Evolutionary conservation across 1,284 basidiomycete species (phyloP).

Genomic region (Trametes polyzona): DNA sequence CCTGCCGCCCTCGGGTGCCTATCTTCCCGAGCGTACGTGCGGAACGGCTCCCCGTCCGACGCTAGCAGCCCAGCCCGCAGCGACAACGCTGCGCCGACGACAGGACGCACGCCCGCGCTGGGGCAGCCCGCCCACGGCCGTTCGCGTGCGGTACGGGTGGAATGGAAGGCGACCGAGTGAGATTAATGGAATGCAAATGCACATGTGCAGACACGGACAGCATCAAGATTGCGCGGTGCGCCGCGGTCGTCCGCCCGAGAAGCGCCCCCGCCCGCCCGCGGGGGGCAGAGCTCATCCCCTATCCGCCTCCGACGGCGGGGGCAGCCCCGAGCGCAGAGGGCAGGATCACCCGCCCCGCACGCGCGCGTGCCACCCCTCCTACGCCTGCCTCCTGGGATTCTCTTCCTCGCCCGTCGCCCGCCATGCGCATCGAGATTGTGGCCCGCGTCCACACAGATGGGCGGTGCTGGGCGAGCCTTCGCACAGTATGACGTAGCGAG

Average conservation of each 20-base stretch:
- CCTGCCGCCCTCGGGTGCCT: neutral
- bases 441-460: neutral
- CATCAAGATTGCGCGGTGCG: constrained; percentile 6
- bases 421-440: constrained; percentile 11
- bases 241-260: constrained; percentile 6
- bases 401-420: neutral
- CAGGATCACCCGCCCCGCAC: neutral
- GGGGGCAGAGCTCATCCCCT: neutral
- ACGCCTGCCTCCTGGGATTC: neutral
- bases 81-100: neutral
- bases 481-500: too few species aligned
- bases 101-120: neutral
- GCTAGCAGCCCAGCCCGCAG: neutral
- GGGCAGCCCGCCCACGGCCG: neutral
- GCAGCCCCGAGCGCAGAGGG: too few species aligned
- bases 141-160: neutral
- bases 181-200: constrained; percentile 9
- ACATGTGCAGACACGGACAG: constrained; percentile 3
- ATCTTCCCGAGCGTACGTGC: neutral
- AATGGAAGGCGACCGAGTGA: constrained; percentile 4
- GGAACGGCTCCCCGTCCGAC: too few species aligned
- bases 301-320: neutral
- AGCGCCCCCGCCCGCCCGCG: neutral
- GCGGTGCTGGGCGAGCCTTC: neutral
- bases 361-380: neutral